Base-by-base conservation (phyloP, 192 early-diverging fungal species). In the Umbelopsis ramanniana region DNA sequence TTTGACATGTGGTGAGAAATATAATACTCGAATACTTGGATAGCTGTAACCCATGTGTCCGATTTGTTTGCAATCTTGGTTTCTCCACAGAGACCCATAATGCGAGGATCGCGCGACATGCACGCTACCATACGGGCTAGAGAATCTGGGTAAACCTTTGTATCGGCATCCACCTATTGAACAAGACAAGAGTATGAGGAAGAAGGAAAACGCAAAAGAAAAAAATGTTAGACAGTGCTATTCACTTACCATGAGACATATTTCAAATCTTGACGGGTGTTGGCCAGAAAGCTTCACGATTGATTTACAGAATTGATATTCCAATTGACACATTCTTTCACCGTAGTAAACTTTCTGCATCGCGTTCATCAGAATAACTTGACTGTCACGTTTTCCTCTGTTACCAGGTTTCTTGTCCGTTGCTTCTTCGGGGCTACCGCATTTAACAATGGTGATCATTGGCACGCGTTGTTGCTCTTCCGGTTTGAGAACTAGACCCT, bases 1-100 rank as follows among this genome's bases (percentile, higher is more conserved):
- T 92, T 92, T 71, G 81, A 76, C 79, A 87, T 82, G 76, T 92
- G 88, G 67, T 92, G 89, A 71, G 88, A 87, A 63, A 92, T 88
- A 79, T 90, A 90, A 83, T 92, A 92, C 82, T 92, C 91, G 71
- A 91, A 92, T 24, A 92, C 91, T 84, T 97, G 96, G 77, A 99
- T 99, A 71, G 88, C 88, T 1, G 95, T 95, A 21, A 96, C 93
- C 92, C 93, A 93, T 29, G 84, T 88, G 70, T 93, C 90, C 4
- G 80, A 81, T 84, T 96, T 96, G 86, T 99, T 99, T 33, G 89
- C 92, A 78, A 99, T 96, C 78, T 94, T 87, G 26, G 97, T 97
- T 81, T 99, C 97, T 63, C 97, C 97, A 82, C 97, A 97, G 38
- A 97, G 82, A 8, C 97, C 97, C 92, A 97, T 95, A 73, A 99